Conservation (phyloP, 78 protist species). For the Chrysochromulina tobinii region DNA sequence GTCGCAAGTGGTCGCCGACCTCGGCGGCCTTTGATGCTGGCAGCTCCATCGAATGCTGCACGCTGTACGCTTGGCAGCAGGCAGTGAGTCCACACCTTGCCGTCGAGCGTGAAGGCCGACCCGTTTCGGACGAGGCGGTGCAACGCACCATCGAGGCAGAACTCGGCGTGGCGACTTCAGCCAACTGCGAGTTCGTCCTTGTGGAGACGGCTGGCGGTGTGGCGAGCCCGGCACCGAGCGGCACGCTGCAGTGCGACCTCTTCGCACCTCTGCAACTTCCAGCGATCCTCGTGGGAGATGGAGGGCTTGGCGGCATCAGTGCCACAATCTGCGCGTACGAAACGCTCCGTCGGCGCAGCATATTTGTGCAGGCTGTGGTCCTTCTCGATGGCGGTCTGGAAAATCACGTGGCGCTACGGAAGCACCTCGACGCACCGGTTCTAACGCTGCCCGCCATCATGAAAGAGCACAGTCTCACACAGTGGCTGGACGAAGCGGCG, state of each 20-base stretch:
- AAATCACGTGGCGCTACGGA: too few species aligned
- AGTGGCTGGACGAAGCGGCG: too few species aligned
- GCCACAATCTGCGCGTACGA: constrained; percentile 31
- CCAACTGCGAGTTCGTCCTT: neutral
- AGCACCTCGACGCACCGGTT: too few species aligned
- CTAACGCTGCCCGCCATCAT: too few species aligned
- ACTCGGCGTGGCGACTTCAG: neutral
- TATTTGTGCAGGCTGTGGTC: too few species aligned
- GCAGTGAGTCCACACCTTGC: constrained; percentile 58
- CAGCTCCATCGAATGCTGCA: neutral
- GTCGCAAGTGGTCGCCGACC: neutral
- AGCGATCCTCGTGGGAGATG: constrained; percentile 62
- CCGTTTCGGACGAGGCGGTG: constrained; percentile 12
- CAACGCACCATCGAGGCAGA: neutral
- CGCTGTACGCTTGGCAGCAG: constrained; percentile 24
- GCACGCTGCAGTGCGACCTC: constrained; percentile 57
- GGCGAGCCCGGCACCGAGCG: constrained; percentile 38
- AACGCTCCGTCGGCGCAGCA: too few species aligned
- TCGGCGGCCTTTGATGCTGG: too few species aligned
- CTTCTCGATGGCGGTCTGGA: too few species aligned
- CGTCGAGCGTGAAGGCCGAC: constrained; percentile 12
- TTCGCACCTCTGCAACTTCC: constrained; percentile 40
- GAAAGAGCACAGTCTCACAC: too few species aligned
- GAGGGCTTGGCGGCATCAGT: constrained; percentile 59
- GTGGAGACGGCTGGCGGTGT: constrained; percentile 66